Base-by-base conservation (phyloP, 306 rosid genomes). In the Casuarina glauca region DNA sequence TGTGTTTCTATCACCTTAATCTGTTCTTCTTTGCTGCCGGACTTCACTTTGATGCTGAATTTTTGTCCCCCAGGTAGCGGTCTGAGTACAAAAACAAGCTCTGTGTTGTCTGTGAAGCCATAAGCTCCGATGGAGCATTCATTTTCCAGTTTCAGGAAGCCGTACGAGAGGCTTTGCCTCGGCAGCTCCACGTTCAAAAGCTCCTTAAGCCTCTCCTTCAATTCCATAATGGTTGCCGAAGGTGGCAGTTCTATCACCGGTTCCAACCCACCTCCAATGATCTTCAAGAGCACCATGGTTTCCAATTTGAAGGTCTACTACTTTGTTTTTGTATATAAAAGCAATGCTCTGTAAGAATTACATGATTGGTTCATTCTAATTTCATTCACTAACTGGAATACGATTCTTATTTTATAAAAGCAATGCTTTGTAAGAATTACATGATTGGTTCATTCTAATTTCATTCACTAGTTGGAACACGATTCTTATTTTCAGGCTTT, bases 1-100 rank as follows among this genome's bases (percentile, higher is more conserved):
- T 81, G 73, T 0, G 84, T 81, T 62, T 85, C 89, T 36, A 16
- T 64, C 39, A 85, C 41, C 69, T 81, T 83, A 70, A 88, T 73
- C 17, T 42, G 57, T 0, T 74, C 84, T 4, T 80, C 44, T 2
- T 70, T 48, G 2, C 76, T 73, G 0, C 0, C 0, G 16, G 20
- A 13, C 72, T 71, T 78, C 2, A 81, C 68, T 49, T 74, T 5
- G 45, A 85, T 76, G 0, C 81, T 80, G 15, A 82, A 9, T 54
- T 83, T 83, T n/a, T 70, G 16, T 1, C 45, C 3, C 3, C 44
- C 68, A 6, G 67, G 73, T 3, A 81, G n/a, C 0, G 76, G 82
- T 16, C 4, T 61, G 8, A 88, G 86, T 3, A 1, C 39, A 10
- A 85, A 83, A 44, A 42, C 71, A 8, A 83, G 5, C 4, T 50